Evolutionary conservation across 1,284 basidiomycete species (phyloP), one percentile per base, ranked within the genome.

Genomic region (Moesziomyces globuligerus): DNA sequence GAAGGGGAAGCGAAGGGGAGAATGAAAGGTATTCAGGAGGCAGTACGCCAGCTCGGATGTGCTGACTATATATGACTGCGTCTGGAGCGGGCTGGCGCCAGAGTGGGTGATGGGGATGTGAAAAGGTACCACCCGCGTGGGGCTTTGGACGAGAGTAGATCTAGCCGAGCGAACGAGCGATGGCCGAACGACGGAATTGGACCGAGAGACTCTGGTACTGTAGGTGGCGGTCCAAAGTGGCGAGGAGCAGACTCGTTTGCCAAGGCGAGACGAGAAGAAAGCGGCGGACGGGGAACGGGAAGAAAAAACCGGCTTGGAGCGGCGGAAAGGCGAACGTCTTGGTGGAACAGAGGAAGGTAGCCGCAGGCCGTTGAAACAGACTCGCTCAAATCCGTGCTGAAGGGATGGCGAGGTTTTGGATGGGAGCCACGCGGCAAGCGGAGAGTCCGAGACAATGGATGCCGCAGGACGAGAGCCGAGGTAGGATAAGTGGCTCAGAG

Each of bases 181-280:
- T n/a, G n/a, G n/a, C n/a, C n/a, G n/a, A n/a, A n/a, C n/a, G n/a
- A n/a, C n/a, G n/a, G n/a, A n/a, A n/a, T n/a, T n/a, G n/a, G n/a
- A n/a, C n/a, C n/a, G n/a, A n/a, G n/a, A n/a, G n/a, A n/a, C n/a
- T n/a, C n/a, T n/a, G n/a, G n/a, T n/a, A n/a, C n/a, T n/a, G n/a
- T n/a, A n/a, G n/a, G n/a, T n/a, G n/a, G n/a, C n/a, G n/a, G n/a
- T n/a, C n/a, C n/a, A n/a, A n/a, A n/a, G n/a, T n/a, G n/a, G n/a
- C n/a, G n/a, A n/a, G n/a, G n/a, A n/a, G n/a, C n/a, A n/a, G n/a
- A n/a, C 38, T 43, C 36, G 54, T 36, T 44, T 48, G 53, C 49
- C 54, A 64, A 52, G 48, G 40, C 47, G 18, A 8, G 23, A 25
- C 8, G 21, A 32, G 48, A 48, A 51, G 44, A 51, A 64, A 8